Conservation (phyloP, 495 filamentous ascomycete genomes). For the Xylaria palmicola region DNA sequence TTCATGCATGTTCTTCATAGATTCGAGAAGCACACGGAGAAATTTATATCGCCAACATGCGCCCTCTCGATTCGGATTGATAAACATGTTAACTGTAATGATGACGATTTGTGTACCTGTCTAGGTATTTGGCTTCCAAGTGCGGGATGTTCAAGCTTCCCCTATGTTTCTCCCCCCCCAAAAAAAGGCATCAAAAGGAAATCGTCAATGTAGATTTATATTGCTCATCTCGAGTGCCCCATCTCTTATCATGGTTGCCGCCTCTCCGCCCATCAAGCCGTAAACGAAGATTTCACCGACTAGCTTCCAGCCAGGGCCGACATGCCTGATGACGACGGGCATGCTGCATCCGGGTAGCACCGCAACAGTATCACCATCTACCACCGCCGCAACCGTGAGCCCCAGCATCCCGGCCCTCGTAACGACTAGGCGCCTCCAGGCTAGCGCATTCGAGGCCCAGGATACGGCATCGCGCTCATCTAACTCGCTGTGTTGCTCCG, state of each 20-base stretch:
- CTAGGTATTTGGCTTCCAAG: too few species aligned
- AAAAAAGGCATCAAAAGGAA: too few species aligned
- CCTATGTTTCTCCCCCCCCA: too few species aligned
- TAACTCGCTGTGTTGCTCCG: background rate
- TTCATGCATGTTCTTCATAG: too few species aligned
- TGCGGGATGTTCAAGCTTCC: too few species aligned
- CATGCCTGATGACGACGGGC: background rate
- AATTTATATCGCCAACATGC: too few species aligned
- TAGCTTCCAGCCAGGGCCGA: background rate
- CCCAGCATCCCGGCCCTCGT: background rate
- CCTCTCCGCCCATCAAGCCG: background rate
- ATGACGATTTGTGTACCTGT: too few species aligned
- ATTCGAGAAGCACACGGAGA: too few species aligned
- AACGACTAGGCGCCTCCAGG: background rate
- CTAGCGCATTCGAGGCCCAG: background rate
- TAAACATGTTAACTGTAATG: too few species aligned
- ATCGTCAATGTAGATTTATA: background rate
- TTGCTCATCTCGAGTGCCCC: background rate
- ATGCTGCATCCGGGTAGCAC: background rate
- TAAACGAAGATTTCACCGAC: background rate
- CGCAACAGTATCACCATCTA: background rate
- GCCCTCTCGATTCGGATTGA: too few species aligned
- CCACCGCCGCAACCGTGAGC: background rate
- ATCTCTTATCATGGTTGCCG: background rate
- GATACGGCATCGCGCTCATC: background rate